Conservation (phyloP, 768 basidiomycete species). For the Podaxis sp. region DNA sequence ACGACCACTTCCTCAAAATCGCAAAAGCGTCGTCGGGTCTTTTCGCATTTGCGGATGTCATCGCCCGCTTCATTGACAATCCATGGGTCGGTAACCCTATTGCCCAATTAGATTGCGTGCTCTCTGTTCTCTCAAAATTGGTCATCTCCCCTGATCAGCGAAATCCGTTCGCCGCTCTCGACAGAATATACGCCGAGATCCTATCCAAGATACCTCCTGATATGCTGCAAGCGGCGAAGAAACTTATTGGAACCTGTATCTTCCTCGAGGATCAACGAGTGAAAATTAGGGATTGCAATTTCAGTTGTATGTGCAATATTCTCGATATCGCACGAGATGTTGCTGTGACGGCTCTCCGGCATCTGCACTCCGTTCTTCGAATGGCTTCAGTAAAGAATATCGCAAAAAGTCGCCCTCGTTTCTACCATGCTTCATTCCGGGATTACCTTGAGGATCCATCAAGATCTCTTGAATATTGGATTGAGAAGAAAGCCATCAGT, state of each 20-base stretch:
- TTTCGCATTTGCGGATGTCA: conserved; percentile 27
- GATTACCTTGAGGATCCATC: conserved; percentile 7
- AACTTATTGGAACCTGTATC: neutral
- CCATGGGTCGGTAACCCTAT: conserved; percentile 1
- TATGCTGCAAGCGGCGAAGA: neutral
- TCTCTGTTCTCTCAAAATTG: neutral
- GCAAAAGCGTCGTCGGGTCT: conserved; percentile 23
- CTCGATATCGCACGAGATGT: neutral
- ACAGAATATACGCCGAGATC: conserved; percentile 13
- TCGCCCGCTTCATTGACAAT: conserved; percentile 23
- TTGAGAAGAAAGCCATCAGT: neutral
- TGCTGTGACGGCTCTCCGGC: conserved; percentile 2
- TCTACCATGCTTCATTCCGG: conserved; percentile 9
- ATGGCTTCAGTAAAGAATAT: neutral
- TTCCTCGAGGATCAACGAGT: neutral
- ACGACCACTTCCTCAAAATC: conserved; percentile 15
- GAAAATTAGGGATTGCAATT: neutral
- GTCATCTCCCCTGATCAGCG: neutral
- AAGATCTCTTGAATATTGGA: neutral
- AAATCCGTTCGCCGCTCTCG: conserved; percentile 13
- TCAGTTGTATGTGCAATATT: neutral
- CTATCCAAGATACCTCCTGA: neutral
- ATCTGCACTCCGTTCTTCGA: neutral
- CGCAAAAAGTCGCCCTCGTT: neutral
- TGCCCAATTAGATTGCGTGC: conserved; percentile 2